phyloP scores from a whole-genome alignment of 768 basidiomycete genomes.

The Hericium coralloides region DNA sequence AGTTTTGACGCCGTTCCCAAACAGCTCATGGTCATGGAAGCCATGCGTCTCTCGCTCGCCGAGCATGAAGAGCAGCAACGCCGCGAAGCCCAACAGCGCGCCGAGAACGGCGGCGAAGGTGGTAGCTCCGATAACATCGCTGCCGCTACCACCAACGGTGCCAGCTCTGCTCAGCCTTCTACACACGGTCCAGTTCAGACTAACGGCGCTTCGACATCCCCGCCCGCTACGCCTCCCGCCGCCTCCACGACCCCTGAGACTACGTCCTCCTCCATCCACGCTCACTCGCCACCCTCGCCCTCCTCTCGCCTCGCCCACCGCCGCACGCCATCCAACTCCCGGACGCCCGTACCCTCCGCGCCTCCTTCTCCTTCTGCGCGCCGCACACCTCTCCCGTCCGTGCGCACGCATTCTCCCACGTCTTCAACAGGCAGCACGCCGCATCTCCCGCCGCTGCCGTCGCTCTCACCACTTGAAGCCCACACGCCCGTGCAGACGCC shows the following conservation, averaged over 20 bases:
- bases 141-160: neutral
- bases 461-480: neutral
- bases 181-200: neutral
- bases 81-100: constrained; percentile 63
- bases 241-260: neutral
- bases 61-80: constrained; percentile 93
- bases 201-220: neutral
- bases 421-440: no score
- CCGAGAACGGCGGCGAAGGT: constrained; percentile 36
- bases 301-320: neutral
- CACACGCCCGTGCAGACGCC: neutral
- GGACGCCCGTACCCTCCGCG: neutral
- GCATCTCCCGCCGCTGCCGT: neutral
- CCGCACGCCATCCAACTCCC: no score
- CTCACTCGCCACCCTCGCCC: neutral
- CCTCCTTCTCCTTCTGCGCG: neutral
- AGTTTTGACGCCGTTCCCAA: neutral
- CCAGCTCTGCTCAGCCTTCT: neutral
- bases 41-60: constrained; percentile 89
- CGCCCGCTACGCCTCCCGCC: neutral
- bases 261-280: neutral
- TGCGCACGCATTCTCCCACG: neutral
- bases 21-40: constrained; percentile 98
- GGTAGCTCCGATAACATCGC: neutral
- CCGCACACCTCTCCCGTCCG: neutral